These are phyloP conservation scores for Microbotryum intermedium DNA, from an alignment of 1,284 basidiomycete genomes.

Conservation along the genomic window DNA sequence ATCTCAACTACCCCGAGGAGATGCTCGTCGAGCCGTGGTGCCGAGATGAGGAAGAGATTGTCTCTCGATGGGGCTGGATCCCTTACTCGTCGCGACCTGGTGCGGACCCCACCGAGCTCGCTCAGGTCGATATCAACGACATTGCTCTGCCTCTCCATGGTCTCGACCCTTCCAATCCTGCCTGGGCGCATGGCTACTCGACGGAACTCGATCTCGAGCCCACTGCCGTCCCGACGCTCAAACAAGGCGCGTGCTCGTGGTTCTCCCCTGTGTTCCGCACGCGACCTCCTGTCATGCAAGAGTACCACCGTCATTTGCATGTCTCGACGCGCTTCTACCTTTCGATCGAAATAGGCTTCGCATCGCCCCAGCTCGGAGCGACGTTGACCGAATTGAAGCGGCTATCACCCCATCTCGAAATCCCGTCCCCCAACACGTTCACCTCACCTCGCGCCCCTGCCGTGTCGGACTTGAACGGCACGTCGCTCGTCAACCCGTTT, in stretches of 20 bases:
- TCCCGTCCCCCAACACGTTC: slow-evolving; percentile 29
- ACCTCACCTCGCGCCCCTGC: slow-evolving; percentile 25
- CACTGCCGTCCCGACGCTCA: slow-evolving; percentile 26
- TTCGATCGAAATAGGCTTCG: slow-evolving; percentile 36
- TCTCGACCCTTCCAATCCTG: not conserved
- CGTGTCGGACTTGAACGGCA: slow-evolving; percentile 33
- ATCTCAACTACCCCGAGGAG: slow-evolving; percentile 33
- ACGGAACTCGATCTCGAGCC: slow-evolving; percentile 35
- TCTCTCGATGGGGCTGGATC: slow-evolving; percentile 40
- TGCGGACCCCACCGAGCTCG: slow-evolving; percentile 32
- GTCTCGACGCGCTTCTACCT: slow-evolving; percentile 41
- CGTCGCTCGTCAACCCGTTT: slow-evolving; percentile 30
- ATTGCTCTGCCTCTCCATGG: slow-evolving; percentile 35
- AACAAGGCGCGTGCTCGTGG: slow-evolving; percentile 36
- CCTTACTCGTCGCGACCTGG: slow-evolving; percentile 35
- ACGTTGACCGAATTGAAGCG: slow-evolving; percentile 22
- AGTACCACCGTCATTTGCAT: slow-evolving; percentile 34
- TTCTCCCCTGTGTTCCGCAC: slow-evolving; percentile 35
- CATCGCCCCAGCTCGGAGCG: slow-evolving; percentile 24
- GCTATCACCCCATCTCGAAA: slow-evolving; percentile 27
- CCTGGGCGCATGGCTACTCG: slow-evolving; percentile 37
- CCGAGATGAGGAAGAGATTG: slow-evolving; percentile 40
- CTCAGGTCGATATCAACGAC: slow-evolving; percentile 34
- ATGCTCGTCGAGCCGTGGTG: slow-evolving; percentile 33
- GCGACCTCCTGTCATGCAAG: slow-evolving; percentile 28